Conservation (phyloP, 352 stramenopile species). For the Phytophthora meadii region DNA sequence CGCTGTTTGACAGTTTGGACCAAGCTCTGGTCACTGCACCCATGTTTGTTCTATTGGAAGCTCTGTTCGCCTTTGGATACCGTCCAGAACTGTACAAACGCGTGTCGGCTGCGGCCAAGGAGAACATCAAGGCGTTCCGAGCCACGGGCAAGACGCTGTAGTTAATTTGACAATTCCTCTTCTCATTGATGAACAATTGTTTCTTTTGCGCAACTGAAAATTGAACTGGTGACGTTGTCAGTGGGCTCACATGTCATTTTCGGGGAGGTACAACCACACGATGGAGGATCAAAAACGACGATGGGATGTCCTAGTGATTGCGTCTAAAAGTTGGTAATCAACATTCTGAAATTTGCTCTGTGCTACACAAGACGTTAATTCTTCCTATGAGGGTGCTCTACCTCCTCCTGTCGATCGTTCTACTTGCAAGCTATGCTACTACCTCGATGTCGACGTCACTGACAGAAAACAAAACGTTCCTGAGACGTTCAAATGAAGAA, state of each 20-base stretch:
- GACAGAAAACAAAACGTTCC: not conserved
- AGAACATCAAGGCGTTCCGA: slow-evolving; percentile 68
- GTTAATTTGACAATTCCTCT: not conserved
- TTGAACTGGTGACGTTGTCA: too few relatives aligned
- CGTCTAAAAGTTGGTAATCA: not conserved
- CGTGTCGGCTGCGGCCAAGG: slow-evolving; percentile 58
- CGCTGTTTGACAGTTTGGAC: slow-evolving; percentile 86
- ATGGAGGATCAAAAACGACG: not conserved
- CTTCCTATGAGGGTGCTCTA: slow-evolving; percentile 5
- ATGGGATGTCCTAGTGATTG: not conserved
- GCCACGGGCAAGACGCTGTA: slow-evolving; percentile 44
- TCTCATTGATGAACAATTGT: too few relatives aligned
- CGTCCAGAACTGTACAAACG: slow-evolving; percentile 68
- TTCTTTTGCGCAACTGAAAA: too few relatives aligned
- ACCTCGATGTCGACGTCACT: not conserved
- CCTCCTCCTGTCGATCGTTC: not conserved
- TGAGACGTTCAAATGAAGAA: slow-evolving; percentile 2
- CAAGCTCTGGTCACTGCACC: slow-evolving; percentile 83
- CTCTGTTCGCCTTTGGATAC: slow-evolving; percentile 83
- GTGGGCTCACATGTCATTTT: too few relatives aligned
- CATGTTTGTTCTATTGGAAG: slow-evolving; percentile 88
- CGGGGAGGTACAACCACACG: not conserved
- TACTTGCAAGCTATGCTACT: slow-evolving; percentile 1
- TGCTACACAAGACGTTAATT: not conserved
- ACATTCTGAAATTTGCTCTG: slow-evolving; percentile 6